Conservation (phyloP, 73 alveolate species). For the Stentor coeruleus region DNA sequence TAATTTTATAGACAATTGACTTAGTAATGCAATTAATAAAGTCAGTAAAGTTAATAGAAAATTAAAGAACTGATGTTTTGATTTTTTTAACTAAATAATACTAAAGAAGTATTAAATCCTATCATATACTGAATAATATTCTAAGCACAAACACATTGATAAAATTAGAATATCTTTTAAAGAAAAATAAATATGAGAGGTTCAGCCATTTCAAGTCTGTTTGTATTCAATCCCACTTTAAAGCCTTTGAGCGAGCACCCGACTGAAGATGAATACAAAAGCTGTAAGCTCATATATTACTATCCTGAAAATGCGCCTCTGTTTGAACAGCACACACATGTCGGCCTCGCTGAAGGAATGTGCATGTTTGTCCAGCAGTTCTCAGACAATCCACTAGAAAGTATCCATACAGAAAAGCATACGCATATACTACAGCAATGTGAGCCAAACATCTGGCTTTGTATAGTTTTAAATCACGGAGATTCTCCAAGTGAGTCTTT, state of each 20-base stretch:
- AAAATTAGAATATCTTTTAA: no score
- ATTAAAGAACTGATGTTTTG: no score
- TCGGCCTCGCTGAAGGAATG: slow-evolving; percentile 19
- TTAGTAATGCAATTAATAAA: no score
- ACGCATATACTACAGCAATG: slow-evolving; percentile 20
- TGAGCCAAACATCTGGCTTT: slow-evolving; percentile 2
- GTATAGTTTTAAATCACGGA: slow-evolving; percentile 2
- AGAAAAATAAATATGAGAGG: not conserved
- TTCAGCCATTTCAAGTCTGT: not conserved
- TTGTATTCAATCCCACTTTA: slow-evolving; percentile 9
- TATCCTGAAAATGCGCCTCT: slow-evolving; percentile 14
- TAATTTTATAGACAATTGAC: no score
- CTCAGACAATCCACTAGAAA: slow-evolving; percentile 16
- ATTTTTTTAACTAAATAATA: no score
- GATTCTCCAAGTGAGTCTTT: not conserved
- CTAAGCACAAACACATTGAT: no score
- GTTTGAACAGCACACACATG: slow-evolving; percentile 15
- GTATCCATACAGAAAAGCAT: slow-evolving; percentile 25
- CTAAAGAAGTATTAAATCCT: no score
- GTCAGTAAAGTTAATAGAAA: no score
- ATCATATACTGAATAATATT: no score
- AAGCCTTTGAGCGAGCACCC: slow-evolving; percentile 6
- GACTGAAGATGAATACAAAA: slow-evolving; percentile 10
- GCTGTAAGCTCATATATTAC: slow-evolving; percentile 5
- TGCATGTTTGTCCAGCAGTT: slow-evolving; percentile 22